These are phyloP conservation scores for Grosmannia penicillata DNA, from an alignment of 2,329 filamentous ascomycete species.

Conservation along the genomic window DNA sequence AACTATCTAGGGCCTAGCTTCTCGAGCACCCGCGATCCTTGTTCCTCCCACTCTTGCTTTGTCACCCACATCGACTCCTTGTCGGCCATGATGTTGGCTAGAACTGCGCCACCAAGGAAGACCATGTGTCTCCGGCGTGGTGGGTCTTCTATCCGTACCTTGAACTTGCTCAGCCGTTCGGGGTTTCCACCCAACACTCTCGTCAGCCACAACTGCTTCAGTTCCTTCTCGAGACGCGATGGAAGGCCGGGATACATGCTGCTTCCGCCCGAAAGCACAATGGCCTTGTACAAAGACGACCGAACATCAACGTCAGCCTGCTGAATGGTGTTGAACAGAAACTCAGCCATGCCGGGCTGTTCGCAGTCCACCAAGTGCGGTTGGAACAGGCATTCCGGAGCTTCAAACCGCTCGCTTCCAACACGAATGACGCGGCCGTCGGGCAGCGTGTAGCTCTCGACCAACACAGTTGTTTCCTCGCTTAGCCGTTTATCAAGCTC, in stretches of 20 bases:
- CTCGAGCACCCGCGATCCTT: constrained; percentile 69
- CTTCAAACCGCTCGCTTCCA: constrained; percentile 93
- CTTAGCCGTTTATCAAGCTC: constrained; percentile 90
- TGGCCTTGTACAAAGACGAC: constrained; percentile 87
- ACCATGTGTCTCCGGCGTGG: constrained; percentile 96
- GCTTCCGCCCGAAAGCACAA: constrained; percentile 89
- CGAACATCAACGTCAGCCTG: constrained; percentile 89
- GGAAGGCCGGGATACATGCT: constrained; percentile 98
- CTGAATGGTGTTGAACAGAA: constrained; percentile 98
- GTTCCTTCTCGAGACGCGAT: constrained; percentile 88
- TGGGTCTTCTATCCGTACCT: constrained; percentile 96
- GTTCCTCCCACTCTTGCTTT: constrained; percentile 93
- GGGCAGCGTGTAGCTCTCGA: constrained; percentile 93
- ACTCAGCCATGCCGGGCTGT: constrained; percentile 90
- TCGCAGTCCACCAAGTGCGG: constrained; percentile 96
- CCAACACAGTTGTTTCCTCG: constrained; percentile 92
- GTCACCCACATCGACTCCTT: constrained; percentile 99
- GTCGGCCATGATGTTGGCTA: constrained; percentile 98
- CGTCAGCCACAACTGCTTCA: constrained; percentile 97
- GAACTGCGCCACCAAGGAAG: constrained; percentile 86
- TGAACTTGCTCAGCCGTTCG: constrained; percentile 94
- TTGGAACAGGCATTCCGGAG: constrained; percentile 96
- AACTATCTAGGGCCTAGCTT: constrained; percentile 67
- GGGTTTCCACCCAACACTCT: constrained; percentile 81
- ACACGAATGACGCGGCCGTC: constrained; percentile 94